Percentiles rank a stretch among this genome's conserved stretches.
Evolutionary conservation across 306 rosid species (phyloP).

Genomic region (Casuarina glauca): DNA sequence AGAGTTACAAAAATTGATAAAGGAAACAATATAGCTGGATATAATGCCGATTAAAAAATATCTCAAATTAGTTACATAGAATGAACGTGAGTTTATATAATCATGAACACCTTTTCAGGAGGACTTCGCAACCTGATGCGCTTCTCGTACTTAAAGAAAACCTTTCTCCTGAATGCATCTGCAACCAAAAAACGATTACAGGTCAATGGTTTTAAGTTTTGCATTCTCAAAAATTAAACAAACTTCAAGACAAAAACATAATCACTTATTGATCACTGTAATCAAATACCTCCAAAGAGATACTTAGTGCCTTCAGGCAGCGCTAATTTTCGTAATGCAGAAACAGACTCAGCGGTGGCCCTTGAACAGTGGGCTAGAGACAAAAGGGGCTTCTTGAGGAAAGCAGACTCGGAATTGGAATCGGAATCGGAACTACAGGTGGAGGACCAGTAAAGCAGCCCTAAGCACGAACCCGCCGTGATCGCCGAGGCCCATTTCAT

Average conservation of each 20-base stretch:
- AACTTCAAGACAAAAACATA: no score
- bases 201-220: neutral
- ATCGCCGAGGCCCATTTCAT: conserved; percentile 47
- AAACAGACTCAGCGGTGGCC: conserved; percentile 9
- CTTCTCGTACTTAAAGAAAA: conserved; percentile 92
- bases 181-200: conserved; percentile 26
- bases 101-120: conserved; percentile 72
- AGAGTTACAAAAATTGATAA: neutral
- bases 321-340: conserved; percentile 45
- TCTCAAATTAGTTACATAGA: neutral
- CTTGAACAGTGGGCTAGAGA: conserved; percentile 39
- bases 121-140: conserved; percentile 81
- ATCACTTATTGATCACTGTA: no score
- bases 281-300: conserved; percentile 55
- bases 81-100: neutral
- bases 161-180: conserved; percentile 80
- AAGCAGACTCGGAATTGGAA: conserved; percentile 17
- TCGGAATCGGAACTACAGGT: neutral
- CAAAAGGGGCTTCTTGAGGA: conserved; percentile 15
- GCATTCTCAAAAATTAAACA: neutral
- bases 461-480: conserved; percentile 45
- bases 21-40: neutral
- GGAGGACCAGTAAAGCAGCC: conserved; percentile 53
- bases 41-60: neutral
- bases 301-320: conserved; percentile 46